Conservation (phyloP, 2,329 filamentous ascomycete species). For the Aspergillus cejpii region DNA sequence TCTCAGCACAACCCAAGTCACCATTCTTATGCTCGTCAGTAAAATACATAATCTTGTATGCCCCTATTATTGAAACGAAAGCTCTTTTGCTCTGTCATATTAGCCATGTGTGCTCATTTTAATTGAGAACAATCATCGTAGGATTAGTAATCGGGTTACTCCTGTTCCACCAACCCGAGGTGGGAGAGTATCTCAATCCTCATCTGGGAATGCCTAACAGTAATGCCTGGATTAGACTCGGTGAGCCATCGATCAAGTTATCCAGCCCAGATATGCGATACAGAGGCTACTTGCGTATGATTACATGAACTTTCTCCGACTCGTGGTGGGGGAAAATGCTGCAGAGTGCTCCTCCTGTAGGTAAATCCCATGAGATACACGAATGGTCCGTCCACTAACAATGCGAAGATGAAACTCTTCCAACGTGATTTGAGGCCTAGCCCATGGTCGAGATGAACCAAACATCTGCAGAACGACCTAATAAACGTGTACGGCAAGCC, state of each 20-base stretch:
- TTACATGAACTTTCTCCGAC: neutral
- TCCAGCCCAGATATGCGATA: neutral
- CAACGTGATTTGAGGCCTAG: neutral
- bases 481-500: constrained; percentile 36
- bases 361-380: neutral
- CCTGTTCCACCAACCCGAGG: neutral
- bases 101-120: neutral
- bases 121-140: neutral
- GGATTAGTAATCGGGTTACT: neutral
- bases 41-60: neutral
- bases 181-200: neutral
- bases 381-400: neutral
- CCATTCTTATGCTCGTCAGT: too few species aligned
- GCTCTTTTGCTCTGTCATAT: neutral
- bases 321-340: neutral
- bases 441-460: constrained; percentile 9
- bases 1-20: too few species aligned
- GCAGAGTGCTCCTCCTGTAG: neutral
- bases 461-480: constrained; percentile 21
- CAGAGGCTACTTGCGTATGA: too few species aligned
- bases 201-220: neutral
- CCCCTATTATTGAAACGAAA: neutral
- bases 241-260: neutral
- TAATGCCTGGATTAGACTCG: neutral
- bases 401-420: neutral